These are phyloP conservation scores for Syncephalastrum racemosum DNA, from an alignment of 371 early-diverging fungal species.

Conservation along the genomic window DNA sequence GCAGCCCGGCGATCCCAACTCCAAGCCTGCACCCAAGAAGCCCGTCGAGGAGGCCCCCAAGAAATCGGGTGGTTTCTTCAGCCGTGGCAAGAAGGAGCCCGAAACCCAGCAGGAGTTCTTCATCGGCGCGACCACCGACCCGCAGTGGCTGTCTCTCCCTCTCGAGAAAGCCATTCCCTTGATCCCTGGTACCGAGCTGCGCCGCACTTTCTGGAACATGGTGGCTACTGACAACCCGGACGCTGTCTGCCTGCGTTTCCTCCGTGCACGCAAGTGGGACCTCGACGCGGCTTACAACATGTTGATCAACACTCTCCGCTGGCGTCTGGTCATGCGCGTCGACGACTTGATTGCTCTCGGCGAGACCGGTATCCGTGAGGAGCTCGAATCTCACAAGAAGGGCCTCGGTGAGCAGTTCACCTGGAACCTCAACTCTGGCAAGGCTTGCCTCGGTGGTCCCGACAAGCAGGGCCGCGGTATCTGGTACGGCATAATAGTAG, in stretches of 20 bases:
- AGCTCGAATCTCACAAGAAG: conserved; percentile 41
- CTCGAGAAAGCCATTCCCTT: conserved; percentile 41
- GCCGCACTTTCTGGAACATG: conserved; percentile 52
- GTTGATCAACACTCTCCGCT: conserved; percentile 57
- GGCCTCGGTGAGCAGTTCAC: conserved; percentile 38
- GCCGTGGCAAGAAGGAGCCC: conserved; percentile 35
- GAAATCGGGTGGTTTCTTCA: conserved; percentile 26
- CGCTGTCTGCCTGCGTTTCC: conserved; percentile 58
- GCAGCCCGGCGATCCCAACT: conserved; percentile 28
- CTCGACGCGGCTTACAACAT: conserved; percentile 58
- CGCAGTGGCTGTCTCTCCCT: conserved; percentile 34
- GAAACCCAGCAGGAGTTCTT: conserved; percentile 24
- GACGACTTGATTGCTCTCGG: conserved; percentile 49
- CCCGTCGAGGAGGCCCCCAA: conserved; percentile 8
- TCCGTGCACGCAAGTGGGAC: conserved; percentile 76
- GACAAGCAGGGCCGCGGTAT: conserved; percentile 51
- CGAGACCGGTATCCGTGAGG: conserved; percentile 39
- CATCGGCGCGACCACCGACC: conserved; percentile 51
- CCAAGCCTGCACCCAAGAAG: conserved; percentile 20
- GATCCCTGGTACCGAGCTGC: conserved; percentile 38
- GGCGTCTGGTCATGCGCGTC: conserved; percentile 57
- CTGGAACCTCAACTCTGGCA: conserved; percentile 44
- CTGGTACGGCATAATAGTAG: conserved; percentile 42
- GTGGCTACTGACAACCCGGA: conserved; percentile 65
- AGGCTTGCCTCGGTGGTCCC: conserved; percentile 50